Evolutionary conservation across 352 stramenopile species (phyloP).

Genomic region (Blastocystis sp.): DNA sequence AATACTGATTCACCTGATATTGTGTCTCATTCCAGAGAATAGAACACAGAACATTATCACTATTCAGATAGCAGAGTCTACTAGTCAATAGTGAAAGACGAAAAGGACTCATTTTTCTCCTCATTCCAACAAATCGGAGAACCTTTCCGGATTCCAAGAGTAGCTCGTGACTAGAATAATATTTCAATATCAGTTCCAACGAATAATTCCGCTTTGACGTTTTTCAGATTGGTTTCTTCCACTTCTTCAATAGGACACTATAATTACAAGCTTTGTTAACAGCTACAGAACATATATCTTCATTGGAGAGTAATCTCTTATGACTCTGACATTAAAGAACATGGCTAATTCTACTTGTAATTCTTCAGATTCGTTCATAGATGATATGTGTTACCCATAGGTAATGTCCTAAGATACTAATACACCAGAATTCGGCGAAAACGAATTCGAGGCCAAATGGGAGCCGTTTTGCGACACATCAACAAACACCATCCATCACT

Average conservation of each 20-base stretch:
- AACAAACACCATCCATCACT: not conserved
- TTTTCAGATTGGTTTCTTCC: not conserved
- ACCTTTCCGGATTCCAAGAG: not conserved
- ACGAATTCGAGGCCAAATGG: not conserved
- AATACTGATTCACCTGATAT: not conserved
- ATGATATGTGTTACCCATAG: not conserved
- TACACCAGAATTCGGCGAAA: no score
- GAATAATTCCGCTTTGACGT: not conserved
- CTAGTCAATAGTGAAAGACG: not conserved
- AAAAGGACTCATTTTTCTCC: not conserved
- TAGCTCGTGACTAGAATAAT: not conserved
- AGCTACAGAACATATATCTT: not conserved
- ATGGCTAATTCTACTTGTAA: not conserved
- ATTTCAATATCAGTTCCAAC: not conserved
- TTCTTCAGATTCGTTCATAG: not conserved
- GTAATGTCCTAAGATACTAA: not conserved
- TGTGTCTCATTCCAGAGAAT: not conserved
- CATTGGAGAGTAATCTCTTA: not conserved
- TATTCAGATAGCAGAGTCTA: constrained; percentile 37
- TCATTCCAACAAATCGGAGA: constrained; percentile 44
- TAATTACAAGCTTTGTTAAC: not conserved
- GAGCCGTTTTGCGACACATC: not conserved
- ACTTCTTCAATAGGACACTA: constrained; percentile 12
- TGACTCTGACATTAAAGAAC: not conserved
- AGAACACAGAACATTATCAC: not conserved